Base-by-base conservation (phyloP, 75 land plant genomes). In the Gnetum montanum region DNA sequence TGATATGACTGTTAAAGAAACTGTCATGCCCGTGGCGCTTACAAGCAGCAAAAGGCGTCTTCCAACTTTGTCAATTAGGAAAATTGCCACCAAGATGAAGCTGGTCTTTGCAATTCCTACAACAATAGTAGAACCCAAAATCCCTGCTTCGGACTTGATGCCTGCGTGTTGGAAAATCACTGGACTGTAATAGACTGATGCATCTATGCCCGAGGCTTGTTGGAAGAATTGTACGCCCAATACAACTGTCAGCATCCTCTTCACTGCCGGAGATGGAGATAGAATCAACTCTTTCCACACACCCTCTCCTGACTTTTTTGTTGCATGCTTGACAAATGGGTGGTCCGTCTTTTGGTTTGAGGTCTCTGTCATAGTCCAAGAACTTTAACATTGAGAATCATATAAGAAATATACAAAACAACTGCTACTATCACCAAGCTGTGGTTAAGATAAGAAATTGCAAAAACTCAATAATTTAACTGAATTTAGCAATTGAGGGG, bases 221-320 rank as follows among this genome's bases (percentile, higher is more conserved):
- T 91, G 97, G 65, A 91, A 87, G 66, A 85, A 87, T n/a, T 91
- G 88, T 26, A 91, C 75, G 12, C 93, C 97, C 24, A 91, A 53
- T 8, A 80, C 82, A 15, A 75, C 55, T 0, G 83, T 53, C 4
- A 91, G 74, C 97, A 87, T 83, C 10, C 86, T 63, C 10, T 77
- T 60, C 45, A 90, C 52, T 0, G 73, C 31, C 12, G 81, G 76
- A 20, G 82, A 71, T n/a, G 92, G 96, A n/a, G 43, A 49, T 19
- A 86, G 30, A 24, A 86, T 23, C 0, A 91, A 67, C 46, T 83
- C 85, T 15, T 22, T 59, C 88, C 92, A 83, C 18, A 76, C 76
- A n/a, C 80, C 58, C 30, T 58, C 69, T 25, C 74, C 71, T 60
- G 70, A 30, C 31, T 8, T 19, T 53, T 53, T 36, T 69, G 60